These are phyloP conservation scores for Daedaleopsis sinensis DNA, from an alignment of 768 basidiomycete species.

Conservation along the genomic window DNA sequence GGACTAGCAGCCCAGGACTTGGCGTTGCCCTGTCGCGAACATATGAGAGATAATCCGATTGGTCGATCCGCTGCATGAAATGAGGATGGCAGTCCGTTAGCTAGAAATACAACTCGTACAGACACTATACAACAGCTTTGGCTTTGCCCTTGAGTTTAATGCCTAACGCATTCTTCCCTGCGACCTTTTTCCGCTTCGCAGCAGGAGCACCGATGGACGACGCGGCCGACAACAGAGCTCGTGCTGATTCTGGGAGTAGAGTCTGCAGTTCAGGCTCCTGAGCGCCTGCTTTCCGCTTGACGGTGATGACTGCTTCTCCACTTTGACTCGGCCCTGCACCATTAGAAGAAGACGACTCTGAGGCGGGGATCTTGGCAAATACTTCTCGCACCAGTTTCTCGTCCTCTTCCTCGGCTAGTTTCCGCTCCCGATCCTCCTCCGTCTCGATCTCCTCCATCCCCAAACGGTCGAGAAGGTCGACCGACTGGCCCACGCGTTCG, in stretches of 20 bases:
- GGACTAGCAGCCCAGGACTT: too few relatives aligned
- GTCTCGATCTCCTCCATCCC: slow-evolving; percentile 71
- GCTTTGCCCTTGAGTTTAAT: slow-evolving; percentile 68
- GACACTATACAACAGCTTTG: slow-evolving; percentile 17
- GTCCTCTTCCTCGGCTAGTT: slow-evolving; percentile 85
- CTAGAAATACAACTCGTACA: neutral
- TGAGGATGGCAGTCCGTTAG: too few relatives aligned
- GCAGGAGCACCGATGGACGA: slow-evolving; percentile 38
- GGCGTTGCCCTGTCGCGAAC: too few relatives aligned
- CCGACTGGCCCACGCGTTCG: slow-evolving; percentile 78
- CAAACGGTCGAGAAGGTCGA: slow-evolving; percentile 67
- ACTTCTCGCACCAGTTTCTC: slow-evolving; percentile 86
- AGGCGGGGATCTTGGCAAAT: slow-evolving; percentile 73
- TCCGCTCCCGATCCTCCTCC: slow-evolving; percentile 73
- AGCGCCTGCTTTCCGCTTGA: slow-evolving; percentile 87
- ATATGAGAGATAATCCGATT: too few relatives aligned
- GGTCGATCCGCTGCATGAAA: too few relatives aligned
- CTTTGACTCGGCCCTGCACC: slow-evolving; percentile 9
- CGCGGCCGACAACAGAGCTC: slow-evolving; percentile 58
- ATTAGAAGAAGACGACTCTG: slow-evolving; percentile 24
- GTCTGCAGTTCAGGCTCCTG: slow-evolving; percentile 71
- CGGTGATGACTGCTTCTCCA: slow-evolving; percentile 51
- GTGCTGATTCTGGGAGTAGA: slow-evolving; percentile 67
- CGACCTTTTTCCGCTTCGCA: slow-evolving; percentile 65
- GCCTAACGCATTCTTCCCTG: slow-evolving; percentile 65